Percentiles rank a stretch among this genome's conserved stretches.
Conservation (phyloP, 2,329 filamentous ascomycete species). For the Clarireedia monteithiana region DNA sequence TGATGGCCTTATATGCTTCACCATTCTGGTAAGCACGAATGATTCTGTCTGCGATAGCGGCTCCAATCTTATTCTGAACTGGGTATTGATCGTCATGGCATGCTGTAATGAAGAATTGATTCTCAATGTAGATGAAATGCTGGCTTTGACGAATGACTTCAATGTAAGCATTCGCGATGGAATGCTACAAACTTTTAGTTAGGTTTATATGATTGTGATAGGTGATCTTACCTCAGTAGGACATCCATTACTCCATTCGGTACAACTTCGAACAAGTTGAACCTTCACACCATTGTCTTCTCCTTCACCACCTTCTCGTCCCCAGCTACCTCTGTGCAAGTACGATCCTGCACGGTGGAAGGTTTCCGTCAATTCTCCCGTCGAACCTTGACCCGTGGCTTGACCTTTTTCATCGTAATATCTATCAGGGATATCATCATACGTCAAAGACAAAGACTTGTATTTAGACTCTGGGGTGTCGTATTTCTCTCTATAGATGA, state of each 20-base stretch:
- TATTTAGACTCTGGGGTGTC: conserved; percentile 40
- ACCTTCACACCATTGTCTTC: conserved; percentile 34
- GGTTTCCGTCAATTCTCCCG: conserved; percentile 7
- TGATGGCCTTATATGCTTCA: conserved; percentile 65
- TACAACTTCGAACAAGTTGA: conserved; percentile 37
- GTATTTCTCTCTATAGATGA: conserved; percentile 81
- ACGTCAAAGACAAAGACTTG: conserved; percentile 13
- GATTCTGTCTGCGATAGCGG: conserved; percentile 71
- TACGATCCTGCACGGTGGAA: not conserved
- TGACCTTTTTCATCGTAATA: conserved; percentile 23
- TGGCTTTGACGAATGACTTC: conserved; percentile 59
- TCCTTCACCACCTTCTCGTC: conserved; percentile 40
- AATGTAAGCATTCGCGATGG: conserved; percentile 79
- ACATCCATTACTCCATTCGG: conserved; percentile 53
- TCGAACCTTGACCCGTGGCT: conserved; percentile 7
- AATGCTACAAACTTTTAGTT: conserved; percentile 42
- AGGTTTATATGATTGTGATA: not conserved
- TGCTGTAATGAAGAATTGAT: conserved; percentile 82
- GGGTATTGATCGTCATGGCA: conserved; percentile 63
- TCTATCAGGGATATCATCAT: conserved; percentile 16
- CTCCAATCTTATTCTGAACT: conserved; percentile 70
- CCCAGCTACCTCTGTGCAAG: not conserved
- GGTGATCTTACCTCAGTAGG: conserved; percentile 40
- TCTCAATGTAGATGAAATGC: conserved; percentile 75
- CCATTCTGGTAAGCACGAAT: conserved; percentile 57